Base-by-base conservation (phyloP, 1,284 basidiomycete species). In the Cryptococcus maquisensis region DNA sequence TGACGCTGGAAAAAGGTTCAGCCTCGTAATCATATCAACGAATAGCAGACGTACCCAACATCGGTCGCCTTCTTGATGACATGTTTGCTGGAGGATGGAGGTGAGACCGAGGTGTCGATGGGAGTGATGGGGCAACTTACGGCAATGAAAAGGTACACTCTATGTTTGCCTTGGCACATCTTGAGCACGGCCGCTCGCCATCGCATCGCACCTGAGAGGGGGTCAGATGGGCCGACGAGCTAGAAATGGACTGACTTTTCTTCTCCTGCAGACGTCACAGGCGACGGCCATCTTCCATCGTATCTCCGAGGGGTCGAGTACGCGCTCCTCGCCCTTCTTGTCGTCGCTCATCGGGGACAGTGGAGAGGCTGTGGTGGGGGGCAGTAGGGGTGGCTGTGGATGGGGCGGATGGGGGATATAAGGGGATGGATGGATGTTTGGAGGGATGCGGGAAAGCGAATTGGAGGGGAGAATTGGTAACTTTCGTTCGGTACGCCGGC, bases 281-380 rank as follows among this genome's bases (percentile, higher is more conserved):
- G 56, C 56, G 12, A 57, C 56, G 12, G 56, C 52, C 56, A 57
- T 57, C 49, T 57, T 57, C 56, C 56, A 57, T 16, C 56, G 48
- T 28, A 57, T 54, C 18, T 57, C 56, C 20, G 46, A 48, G 39
- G 56, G 56, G 38, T 57, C 55, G 16, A 56, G 40, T 6, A 47
- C n/a, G 21, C 20, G 39, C 28, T 52, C 55, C 16, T 40, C 39
- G 20, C 39, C 20, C 7, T n/a, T 40, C 39, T n/a, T 21, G 39
- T 21, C 39, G 39, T 40, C 20, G 39, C 39, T 40, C n/a, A n/a
- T 40, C n/a, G 16, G 7, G 39, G 20, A 10, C 8, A 15, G 39
- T 40, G 5, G 7, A 32, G 28, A 8, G 28, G 3, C 28, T 6
- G 28, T 32, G 10, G 3, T 10, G 6, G 28, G 6, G 28, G 6